Percentiles rank a stretch among this genome's conserved stretches.
These are phyloP conservation scores for Kwoniella sp. DNA, from an alignment of 768 basidiomycete genomes.

Conservation along the genomic window DNA sequence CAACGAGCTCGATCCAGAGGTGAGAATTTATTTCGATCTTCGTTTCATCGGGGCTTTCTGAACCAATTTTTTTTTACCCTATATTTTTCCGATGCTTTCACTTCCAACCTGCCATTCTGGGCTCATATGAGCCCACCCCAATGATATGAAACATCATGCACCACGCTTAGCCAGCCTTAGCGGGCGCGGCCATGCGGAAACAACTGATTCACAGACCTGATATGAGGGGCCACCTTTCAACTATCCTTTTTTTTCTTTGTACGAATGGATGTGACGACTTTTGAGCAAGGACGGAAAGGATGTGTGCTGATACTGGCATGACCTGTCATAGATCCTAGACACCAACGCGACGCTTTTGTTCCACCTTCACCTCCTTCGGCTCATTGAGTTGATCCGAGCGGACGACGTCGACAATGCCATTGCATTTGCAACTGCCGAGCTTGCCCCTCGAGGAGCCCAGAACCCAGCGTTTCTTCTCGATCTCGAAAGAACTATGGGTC, in stretches of 20 bases:
- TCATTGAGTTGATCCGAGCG: constrained; percentile 90
- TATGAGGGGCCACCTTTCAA: constrained; percentile 52
- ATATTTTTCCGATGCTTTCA: no score
- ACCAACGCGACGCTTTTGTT: constrained; percentile 92
- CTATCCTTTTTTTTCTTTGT: constrained; percentile 11
- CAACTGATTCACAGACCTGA: constrained; percentile 63
- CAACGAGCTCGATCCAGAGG: constrained; percentile 96
- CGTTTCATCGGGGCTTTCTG: not conserved
- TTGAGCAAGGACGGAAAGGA: not conserved
- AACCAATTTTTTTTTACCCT: not conserved
- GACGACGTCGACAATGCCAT: constrained; percentile 77
- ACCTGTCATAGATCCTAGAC: constrained; percentile 76
- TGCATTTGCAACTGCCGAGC: constrained; percentile 86
- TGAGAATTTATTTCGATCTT: constrained; percentile 60
- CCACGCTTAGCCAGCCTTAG: constrained; percentile 79
- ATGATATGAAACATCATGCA: constrained; percentile 96
- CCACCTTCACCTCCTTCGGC: constrained; percentile 89
- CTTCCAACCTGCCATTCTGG: constrained; percentile 4
- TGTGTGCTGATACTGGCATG: not conserved
- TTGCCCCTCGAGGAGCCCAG: constrained; percentile 93
- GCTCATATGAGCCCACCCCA: constrained; percentile 36
- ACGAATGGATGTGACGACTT: no score
- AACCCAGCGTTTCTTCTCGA: constrained; percentile 89
- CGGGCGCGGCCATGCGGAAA: constrained; percentile 78
- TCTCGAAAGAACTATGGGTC: constrained; percentile 90